Conservation (phyloP, 192 early-diverging fungal genomes). For the Umbelopsis ramanniana region DNA sequence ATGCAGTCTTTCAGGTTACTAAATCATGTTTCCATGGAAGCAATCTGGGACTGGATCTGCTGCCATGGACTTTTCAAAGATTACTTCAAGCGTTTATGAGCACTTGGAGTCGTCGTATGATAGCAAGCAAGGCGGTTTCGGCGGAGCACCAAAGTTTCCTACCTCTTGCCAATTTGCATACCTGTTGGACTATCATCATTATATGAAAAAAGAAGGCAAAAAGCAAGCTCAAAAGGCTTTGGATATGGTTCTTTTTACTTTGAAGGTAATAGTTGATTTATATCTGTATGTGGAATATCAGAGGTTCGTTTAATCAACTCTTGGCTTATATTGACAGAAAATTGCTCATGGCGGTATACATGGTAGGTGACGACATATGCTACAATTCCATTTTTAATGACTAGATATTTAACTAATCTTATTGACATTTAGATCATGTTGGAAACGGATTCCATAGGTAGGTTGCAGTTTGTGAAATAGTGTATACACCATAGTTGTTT, state of each 20-base stretch:
- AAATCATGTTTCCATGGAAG: background rate
- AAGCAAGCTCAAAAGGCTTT: slow-evolving; percentile 34
- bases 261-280: slow-evolving; percentile 30
- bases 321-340: slow-evolving; percentile 22
- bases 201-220: slow-evolving; percentile 21
- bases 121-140: slow-evolving; percentile 57
- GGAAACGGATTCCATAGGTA: slow-evolving; percentile 55
- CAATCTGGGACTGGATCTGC: slow-evolving; percentile 1
- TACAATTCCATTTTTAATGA: no score
- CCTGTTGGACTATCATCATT: slow-evolving; percentile 51
- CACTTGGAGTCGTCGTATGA: slow-evolving; percentile 50
- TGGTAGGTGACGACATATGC: slow-evolving; percentile 26
- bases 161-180: slow-evolving; percentile 61
- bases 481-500: no score
- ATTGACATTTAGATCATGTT: slow-evolving; percentile 44
- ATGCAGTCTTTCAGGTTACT: background rate
- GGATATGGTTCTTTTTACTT: slow-evolving; percentile 46
- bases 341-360: slow-evolving; percentile 51
- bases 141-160: slow-evolving; percentile 65
- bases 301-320: background rate
- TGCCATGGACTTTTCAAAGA: background rate
- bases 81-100: slow-evolving; percentile 30
- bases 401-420: background rate
- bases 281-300: background rate
- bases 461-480: background rate